Evolutionary conservation across 2,329 filamentous ascomycete species (phyloP).

Genomic region (Chaetomiaceae sp.): DNA sequence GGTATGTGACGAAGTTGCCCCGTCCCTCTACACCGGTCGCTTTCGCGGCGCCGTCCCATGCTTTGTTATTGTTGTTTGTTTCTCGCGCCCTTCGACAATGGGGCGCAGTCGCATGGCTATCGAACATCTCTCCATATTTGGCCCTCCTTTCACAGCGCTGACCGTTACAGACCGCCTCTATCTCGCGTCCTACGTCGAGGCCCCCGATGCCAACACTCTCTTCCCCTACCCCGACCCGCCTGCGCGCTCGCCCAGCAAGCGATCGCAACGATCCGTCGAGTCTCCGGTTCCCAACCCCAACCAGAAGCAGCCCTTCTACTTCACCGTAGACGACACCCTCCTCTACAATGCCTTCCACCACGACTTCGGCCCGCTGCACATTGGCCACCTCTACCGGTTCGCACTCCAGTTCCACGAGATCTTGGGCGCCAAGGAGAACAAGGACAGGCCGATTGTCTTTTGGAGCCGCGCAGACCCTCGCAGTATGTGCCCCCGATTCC

Average conservation of each 20-base stretch:
- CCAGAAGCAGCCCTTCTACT: conserved; percentile 78
- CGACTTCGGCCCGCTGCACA: conserved; percentile 95
- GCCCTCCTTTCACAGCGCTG: conserved; percentile 32
- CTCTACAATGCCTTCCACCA: conserved; percentile 98
- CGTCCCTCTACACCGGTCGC: neutral
- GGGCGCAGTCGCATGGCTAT: conserved; percentile 24
- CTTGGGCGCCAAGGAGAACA: conserved; percentile 84
- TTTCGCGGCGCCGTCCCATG: neutral
- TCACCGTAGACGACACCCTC: conserved; percentile 86
- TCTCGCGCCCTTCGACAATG: conserved; percentile 9
- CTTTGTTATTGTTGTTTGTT: conserved; percentile 6
- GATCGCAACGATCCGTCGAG: conserved; percentile 61
- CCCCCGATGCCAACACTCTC: conserved; percentile 73
- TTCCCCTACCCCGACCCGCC: conserved; percentile 71
- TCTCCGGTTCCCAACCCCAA: conserved; percentile 41
- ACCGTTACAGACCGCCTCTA: conserved; percentile 77
- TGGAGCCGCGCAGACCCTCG: conserved; percentile 90
- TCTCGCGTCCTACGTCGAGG: conserved; percentile 82
- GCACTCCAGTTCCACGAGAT: conserved; percentile 95
- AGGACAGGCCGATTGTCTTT: conserved; percentile 86
- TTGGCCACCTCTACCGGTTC: conserved; percentile 94
- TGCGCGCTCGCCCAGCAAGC: conserved; percentile 68
- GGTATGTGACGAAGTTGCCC: conserved; percentile 51
- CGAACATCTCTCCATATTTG: conserved; percentile 25
- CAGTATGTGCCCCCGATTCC: conserved; percentile 55